These are phyloP conservation scores for Miscanthus lutarioriparius DNA, from an alignment of 176 grass and related monocot genomes.

Conservation along the genomic window DNA sequence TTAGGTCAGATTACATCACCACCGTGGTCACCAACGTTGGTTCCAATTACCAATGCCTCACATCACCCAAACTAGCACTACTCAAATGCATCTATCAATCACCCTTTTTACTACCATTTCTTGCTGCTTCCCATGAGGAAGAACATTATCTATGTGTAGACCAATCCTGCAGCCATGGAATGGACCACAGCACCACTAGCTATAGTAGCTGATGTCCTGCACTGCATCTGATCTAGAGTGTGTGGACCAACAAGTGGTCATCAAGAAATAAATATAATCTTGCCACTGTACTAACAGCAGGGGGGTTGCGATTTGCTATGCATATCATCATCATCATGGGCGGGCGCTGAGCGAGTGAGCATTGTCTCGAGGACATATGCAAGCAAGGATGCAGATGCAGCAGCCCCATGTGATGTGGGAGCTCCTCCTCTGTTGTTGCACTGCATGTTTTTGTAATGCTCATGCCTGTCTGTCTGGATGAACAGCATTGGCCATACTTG, in stretches of 20 bases:
- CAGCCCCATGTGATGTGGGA: constrained; percentile 43
- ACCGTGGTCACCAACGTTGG: constrained; percentile 13
- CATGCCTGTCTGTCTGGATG: not conserved
- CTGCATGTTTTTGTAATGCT: not conserved
- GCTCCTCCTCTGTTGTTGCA: constrained; percentile 16
- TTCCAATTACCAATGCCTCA: constrained; percentile 31
- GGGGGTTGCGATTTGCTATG: constrained; percentile 22
- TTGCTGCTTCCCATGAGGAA: constrained; percentile 42
- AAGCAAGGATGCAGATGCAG: constrained; percentile 10
- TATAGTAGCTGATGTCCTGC: not conserved
- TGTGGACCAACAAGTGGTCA: constrained; percentile 38
- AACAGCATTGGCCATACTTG: not conserved
- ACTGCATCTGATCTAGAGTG: constrained; percentile 41
- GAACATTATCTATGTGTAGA: constrained; percentile 38
- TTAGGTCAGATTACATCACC: constrained; percentile 52
- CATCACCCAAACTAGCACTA: constrained; percentile 23
- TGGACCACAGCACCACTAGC: constrained; percentile 25
- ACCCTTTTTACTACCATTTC: not conserved
- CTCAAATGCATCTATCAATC: constrained; percentile 11
- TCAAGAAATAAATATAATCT: constrained; percentile 23
- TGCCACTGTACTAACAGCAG: constrained; percentile 27
- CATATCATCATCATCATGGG: constrained; percentile 17
- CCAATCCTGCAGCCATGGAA: constrained; percentile 13
- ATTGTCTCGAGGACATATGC: constrained; percentile 42
- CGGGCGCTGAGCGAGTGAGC: not conserved